Percentiles rank a stretch among this genome's conserved stretches.
Evolutionary conservation across 108 stramenopile genomes (phyloP).

Genomic region (Nannochloropsis gaditana): DNA sequence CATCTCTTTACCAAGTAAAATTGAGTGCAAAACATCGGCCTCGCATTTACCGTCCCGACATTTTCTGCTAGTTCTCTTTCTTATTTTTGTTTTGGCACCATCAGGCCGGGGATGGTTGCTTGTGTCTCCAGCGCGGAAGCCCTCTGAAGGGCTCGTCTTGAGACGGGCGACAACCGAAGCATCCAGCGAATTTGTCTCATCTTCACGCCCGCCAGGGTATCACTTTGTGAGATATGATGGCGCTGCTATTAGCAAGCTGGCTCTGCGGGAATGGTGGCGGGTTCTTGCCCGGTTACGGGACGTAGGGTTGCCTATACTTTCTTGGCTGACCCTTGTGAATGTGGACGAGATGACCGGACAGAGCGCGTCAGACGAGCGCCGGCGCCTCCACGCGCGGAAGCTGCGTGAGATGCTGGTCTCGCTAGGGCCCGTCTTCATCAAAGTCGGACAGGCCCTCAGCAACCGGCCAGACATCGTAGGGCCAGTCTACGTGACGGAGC

Average conservation of each 20-base stretch:
- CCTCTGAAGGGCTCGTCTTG: too few species aligned
- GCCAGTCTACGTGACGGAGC: slow-evolving; percentile 70
- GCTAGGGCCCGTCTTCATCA: slow-evolving; percentile 54
- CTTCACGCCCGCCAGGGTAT: neutral
- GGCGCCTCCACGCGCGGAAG: neutral
- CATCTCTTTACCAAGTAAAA: too few species aligned
- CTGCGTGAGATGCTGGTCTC: slow-evolving; percentile 28
- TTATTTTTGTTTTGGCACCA: too few species aligned
- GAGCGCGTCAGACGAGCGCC: neutral
- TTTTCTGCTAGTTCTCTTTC: too few species aligned
- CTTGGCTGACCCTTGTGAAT: neutral
- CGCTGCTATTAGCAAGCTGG: neutral
- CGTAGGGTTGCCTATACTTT: slow-evolving; percentile 7
- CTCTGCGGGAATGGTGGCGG: neutral
- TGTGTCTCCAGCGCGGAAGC: too few species aligned
- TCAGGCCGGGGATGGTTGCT: too few species aligned
- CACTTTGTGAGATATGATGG: neutral
- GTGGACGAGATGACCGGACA: neutral
- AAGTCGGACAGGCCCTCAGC: slow-evolving; percentile 84
- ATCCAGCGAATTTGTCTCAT: neutral
- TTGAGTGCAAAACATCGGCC: too few species aligned
- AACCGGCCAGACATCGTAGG: slow-evolving; percentile 82
- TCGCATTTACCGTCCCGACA: too few species aligned
- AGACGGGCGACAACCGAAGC: neutral
- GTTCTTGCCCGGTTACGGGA: neutral